phyloP scores from a whole-genome alignment of 306 rosid species.

The Vigna hirtella region DNA sequence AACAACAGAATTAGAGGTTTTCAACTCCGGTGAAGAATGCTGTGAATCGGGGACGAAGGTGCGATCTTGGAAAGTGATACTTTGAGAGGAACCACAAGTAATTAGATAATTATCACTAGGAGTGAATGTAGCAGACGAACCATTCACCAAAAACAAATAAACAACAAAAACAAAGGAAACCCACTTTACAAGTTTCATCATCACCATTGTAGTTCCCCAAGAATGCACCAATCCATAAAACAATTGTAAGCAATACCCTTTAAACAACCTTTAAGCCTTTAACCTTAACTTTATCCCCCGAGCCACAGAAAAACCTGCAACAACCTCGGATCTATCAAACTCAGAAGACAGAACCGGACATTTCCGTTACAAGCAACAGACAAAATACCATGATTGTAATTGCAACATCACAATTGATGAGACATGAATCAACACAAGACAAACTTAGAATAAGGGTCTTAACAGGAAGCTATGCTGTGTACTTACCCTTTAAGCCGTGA shows the following conservation, averaged over 20 bases:
- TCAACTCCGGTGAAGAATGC: conserved; percentile 60
- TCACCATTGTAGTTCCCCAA: conserved; percentile 43
- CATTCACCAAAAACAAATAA: conserved; percentile 51
- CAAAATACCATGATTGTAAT: conserved; percentile 27
- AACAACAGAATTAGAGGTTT: conserved; percentile 62
- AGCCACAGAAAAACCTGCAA: conserved; percentile 46
- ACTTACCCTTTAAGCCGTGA: conserved; percentile 38
- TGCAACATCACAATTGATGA: conserved; percentile 11
- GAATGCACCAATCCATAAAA: conserved; percentile 41
- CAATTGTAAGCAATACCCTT: conserved; percentile 13
- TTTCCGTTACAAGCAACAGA: conserved; percentile 33
- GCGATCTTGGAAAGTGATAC: conserved; percentile 68
- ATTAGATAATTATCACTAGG: conserved; percentile 81
- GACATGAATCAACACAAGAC: conserved; percentile 7
- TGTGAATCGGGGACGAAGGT: conserved; percentile 81
- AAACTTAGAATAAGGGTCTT: conserved; percentile 3
- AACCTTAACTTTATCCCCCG: conserved; percentile 47
- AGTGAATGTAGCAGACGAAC: conserved; percentile 60
- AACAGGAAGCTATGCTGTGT: not conserved
- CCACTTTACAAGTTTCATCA: conserved; percentile 57
- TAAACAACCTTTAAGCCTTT: not conserved
- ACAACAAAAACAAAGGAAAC: conserved; percentile 52
- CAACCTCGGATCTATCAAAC: conserved; percentile 52
- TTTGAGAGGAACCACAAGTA: conserved; percentile 81
- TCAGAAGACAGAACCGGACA: conserved; percentile 42